Conservation (phyloP, 371 early-diverging fungal species). For the Mortierella sp. region DNA sequence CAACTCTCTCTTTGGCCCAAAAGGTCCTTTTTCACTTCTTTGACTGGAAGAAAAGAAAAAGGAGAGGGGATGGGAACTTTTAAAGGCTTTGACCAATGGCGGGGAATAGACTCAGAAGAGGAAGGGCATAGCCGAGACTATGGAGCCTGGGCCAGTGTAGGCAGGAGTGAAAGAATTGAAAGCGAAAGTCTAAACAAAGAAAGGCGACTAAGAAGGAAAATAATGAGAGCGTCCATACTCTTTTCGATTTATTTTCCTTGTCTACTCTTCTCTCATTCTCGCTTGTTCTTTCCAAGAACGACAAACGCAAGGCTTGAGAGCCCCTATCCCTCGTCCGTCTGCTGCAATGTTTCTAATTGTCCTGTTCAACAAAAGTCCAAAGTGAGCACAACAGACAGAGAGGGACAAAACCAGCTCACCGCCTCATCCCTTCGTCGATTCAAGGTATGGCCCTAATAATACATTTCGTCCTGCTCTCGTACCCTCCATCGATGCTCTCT, state of each 20-base stretch:
- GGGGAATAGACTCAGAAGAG: slow-evolving; percentile 7
- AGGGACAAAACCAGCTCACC: background rate
- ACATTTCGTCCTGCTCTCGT: background rate
- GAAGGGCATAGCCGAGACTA: background rate
- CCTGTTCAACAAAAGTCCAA: background rate
- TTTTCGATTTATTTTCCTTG: background rate
- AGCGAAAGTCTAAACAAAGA: background rate
- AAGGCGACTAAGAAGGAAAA: background rate
- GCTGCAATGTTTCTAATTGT: slow-evolving; percentile 6
- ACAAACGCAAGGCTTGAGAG: slow-evolving; percentile 1
- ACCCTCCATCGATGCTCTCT: slow-evolving; percentile 6
- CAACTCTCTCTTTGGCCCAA: background rate
- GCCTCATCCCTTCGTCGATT: slow-evolving; percentile 2
- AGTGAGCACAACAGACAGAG: background rate
- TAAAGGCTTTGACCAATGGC: slow-evolving; percentile 6
- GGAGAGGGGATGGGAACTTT: slow-evolving; percentile 10
- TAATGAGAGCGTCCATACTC: slow-evolving; percentile 3
- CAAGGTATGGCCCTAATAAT: slow-evolving; percentile 1
- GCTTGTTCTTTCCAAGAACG: background rate
- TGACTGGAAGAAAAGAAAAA: background rate
- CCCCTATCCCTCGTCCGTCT: background rate
- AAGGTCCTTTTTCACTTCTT: background rate
- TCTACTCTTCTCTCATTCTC: background rate
- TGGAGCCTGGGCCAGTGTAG: background rate
- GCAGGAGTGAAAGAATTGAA: background rate